These are phyloP conservation scores for Ophioceras dolichostomum DNA, from an alignment of 2,329 filamentous ascomycete species.

Conservation along the genomic window DNA sequence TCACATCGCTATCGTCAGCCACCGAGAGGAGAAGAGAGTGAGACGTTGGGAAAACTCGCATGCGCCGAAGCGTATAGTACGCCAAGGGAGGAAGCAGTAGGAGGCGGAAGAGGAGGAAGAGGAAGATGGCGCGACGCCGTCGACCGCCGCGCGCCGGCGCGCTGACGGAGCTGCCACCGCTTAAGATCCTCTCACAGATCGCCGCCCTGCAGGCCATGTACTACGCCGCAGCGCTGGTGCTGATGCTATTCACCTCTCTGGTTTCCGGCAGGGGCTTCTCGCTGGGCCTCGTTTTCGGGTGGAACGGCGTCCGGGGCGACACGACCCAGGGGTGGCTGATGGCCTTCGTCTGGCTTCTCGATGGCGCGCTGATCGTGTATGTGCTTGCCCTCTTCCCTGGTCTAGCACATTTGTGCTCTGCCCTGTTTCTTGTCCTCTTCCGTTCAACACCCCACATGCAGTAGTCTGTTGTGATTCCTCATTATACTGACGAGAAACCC, in stretches of 20 bases:
- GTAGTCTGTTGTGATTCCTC: too few relatives aligned
- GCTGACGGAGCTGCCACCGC: slow-evolving; percentile 46
- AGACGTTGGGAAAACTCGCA: too few relatives aligned
- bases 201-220: slow-evolving; percentile 42
- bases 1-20: too few relatives aligned
- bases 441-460: too few relatives aligned
- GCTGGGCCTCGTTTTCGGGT: slow-evolving; percentile 42
- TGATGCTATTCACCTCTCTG: slow-evolving; percentile 46
- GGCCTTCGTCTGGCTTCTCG: slow-evolving; percentile 44
- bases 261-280: slow-evolving; percentile 43
- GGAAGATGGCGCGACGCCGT: slow-evolving; percentile 40
- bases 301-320: slow-evolving; percentile 46
- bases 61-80: too few relatives aligned
- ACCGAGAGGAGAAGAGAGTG: background rate
- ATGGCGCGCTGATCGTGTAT: slow-evolving; percentile 40
- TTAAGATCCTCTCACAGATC: slow-evolving; percentile 48
- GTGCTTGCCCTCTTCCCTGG: slow-evolving; percentile 9
- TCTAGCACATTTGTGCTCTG: too few relatives aligned
- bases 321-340: slow-evolving; percentile 50
- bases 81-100: background rate
- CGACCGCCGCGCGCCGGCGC: slow-evolving; percentile 48
- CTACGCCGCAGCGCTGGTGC: slow-evolving; percentile 36
- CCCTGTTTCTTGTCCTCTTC: too few relatives aligned
- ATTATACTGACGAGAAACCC: background rate
- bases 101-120: too few relatives aligned